Percentiles rank a stretch among this genome's conserved stretches.
phyloP scores from a whole-genome alignment of 2,329 filamentous ascomycete genomes.

The Ophiognomonia clavigignenti-juglandacearum region DNA sequence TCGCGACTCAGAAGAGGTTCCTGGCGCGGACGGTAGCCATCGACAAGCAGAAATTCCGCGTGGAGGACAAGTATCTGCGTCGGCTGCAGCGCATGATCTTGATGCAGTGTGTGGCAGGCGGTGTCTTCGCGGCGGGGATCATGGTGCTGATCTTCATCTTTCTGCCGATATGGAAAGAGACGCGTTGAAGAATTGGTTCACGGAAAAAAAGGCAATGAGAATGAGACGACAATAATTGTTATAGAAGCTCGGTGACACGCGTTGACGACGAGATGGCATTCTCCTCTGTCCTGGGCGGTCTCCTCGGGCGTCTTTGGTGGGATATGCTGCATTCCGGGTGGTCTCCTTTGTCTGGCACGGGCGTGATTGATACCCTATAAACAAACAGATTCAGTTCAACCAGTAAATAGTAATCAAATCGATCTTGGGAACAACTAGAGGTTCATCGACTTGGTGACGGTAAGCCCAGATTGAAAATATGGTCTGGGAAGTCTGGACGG shows the following conservation, averaged over 20 bases:
- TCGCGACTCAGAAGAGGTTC: conserved; percentile 1
- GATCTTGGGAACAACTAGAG: background rate
- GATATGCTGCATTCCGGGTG: background rate
- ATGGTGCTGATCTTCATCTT: conserved; percentile 37
- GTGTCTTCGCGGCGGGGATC: conserved; percentile 30
- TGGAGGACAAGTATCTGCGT: conserved; percentile 38
- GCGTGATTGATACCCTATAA: conserved; percentile 4
- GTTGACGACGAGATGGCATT: background rate
- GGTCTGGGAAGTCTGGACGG: too few species aligned
- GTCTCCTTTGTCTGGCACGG: background rate
- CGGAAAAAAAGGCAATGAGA: too few species aligned
- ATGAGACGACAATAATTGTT: too few species aligned
- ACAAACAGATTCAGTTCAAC: background rate
- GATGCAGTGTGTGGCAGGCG: conserved; percentile 34
- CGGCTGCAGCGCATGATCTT: conserved; percentile 40
- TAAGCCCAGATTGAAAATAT: background rate
- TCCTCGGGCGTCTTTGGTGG: background rate
- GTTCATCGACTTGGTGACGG: background rate
- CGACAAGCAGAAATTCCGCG: conserved; percentile 29
- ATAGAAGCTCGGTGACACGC: too few species aligned
- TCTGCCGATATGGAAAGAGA: conserved; percentile 38
- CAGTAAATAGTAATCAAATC: background rate
- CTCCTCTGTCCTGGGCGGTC: background rate
- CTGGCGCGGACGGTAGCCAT: conserved; percentile 4
- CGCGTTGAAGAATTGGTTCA: too few species aligned